These are phyloP conservation scores for Ascochyta koolunga DNA, from an alignment of 2,329 filamentous ascomycete species.

Conservation along the genomic window DNA sequence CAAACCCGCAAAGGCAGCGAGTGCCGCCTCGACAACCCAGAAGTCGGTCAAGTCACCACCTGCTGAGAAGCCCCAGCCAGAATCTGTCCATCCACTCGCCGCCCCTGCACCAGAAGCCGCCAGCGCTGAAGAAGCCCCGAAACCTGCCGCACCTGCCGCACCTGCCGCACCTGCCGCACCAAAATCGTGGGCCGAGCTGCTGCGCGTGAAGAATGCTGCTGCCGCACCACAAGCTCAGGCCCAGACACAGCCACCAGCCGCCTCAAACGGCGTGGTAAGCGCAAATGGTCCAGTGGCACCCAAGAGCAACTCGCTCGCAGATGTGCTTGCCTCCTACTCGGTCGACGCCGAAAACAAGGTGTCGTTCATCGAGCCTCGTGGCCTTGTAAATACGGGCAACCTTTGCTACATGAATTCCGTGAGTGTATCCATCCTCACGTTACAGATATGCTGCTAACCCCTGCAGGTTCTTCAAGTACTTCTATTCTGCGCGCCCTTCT, in stretches of 20 bases:
- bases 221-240: conserved; percentile 34
- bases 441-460: conserved; percentile 37
- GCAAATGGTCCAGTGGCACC: conserved; percentile 52
- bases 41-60: conserved; percentile 40
- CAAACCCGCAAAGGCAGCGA: conserved; percentile 48
- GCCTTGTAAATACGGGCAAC: conserved; percentile 95
- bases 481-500: conserved; percentile 92
- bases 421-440: conserved; percentile 50
- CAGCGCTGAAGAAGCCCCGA: conserved; percentile 44
- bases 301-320: conserved; percentile 70
- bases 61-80: conserved; percentile 23
- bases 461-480: conserved; percentile 88
- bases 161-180: conserved; percentile 57
- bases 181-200: conserved; percentile 72
- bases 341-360: conserved; percentile 70
- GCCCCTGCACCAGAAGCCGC: conserved; percentile 18
- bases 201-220: conserved; percentile 59
- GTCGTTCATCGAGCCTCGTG: conserved; percentile 87
- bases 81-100: conserved; percentile 17
- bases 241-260: conserved; percentile 16
- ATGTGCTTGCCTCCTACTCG: conserved; percentile 76
- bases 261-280: conserved; percentile 37
- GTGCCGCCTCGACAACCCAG: conserved; percentile 44
- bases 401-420: conserved; percentile 99
- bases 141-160: conserved; percentile 55